Base-by-base conservation (phyloP, 1,139 yeast species). In the Blastobotrys ciferrii region DNA sequence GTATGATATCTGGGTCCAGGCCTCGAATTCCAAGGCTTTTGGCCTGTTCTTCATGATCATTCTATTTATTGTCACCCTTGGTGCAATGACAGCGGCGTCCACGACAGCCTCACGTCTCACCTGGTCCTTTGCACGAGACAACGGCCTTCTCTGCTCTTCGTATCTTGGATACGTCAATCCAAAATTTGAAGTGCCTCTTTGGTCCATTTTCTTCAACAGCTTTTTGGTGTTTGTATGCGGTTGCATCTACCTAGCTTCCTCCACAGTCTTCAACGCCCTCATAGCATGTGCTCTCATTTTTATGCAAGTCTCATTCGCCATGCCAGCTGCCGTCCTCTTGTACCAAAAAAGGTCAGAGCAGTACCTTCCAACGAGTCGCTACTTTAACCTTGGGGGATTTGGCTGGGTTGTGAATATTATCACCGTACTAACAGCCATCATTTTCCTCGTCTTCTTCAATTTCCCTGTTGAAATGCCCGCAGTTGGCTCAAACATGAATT, bases 111-210 rank as follows among this genome's bases (percentile, higher is more conserved):
- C 95, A 0, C 85, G 94, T 1, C 87, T 92, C 1, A 84, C 94
- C 3, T 79, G 95, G 72, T 79, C 87, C 11, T 84, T 89, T 0
- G 87, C 95, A 46, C 77, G 95, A 68, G 95, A 87, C 64, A 87
- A 85, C 38, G 95, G 92, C 0, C 69, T 87, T 49, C 95, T 95
- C 7, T 53, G 48, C 35, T 48, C 49, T 50, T 71, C 76, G 11
- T 65, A 77, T 38, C 84, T 89, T 86, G 75, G 82, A 3, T 75
- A 77, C 57, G 88, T 87, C 38, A 83, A 82, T 53, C 72, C 81
- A 2, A 23, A 23, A 23, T 9, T 23, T 9, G 28, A 23, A 9
- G 28, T 23, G 9, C 28, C 28, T 23, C 9, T 23, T 6, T 23
- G 28, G 28, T 23, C 28, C 28, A 23, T 23, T 23, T 23, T 23